Conservation (phyloP, 1,284 basidiomycete species). For the Ceraceosorus bombacis region DNA sequence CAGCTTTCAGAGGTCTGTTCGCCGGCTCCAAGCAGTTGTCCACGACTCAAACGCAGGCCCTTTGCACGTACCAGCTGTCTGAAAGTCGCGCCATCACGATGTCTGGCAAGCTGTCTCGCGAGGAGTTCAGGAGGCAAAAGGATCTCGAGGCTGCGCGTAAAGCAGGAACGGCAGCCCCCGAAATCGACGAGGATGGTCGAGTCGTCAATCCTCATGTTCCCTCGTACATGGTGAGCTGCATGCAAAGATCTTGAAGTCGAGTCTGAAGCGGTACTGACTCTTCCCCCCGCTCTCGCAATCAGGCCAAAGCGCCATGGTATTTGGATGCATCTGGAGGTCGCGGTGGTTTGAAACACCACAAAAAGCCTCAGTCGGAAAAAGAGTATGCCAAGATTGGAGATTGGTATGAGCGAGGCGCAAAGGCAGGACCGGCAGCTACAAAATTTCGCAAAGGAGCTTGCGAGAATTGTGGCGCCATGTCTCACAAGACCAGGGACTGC, state of each 20-base stretch:
- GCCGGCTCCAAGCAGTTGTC: too few species aligned
- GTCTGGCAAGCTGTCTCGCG: conserved; percentile 67
- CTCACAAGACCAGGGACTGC: conserved; percentile 84
- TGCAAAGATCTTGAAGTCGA: too few species aligned
- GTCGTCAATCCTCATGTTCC: conserved; percentile 98
- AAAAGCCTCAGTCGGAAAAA: conserved; percentile 62
- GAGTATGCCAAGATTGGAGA: conserved; percentile 67
- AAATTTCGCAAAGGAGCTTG: conserved; percentile 97
- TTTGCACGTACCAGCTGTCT: too few species aligned
- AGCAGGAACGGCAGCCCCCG: conserved; percentile 91
- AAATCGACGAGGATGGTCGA: conserved; percentile 84
- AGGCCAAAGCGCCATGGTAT: conserved; percentile 88
- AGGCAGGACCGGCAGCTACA: conserved; percentile 78
- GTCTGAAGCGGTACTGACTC: too few species aligned
- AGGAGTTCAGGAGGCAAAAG: conserved; percentile 87
- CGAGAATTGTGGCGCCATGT: conserved; percentile 96
- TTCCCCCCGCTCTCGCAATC: too few species aligned
- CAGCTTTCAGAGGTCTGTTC: too few species aligned
- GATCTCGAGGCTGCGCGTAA: conserved; percentile 88
- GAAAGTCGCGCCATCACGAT: neutral
- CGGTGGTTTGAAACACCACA: conserved; percentile 84
- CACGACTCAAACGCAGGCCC: too few species aligned
- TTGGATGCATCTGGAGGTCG: conserved; percentile 63
- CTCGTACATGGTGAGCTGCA: conserved; percentile 46
- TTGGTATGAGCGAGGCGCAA: conserved; percentile 87